Base-by-base conservation (phyloP, 116 monocot genomes). In the Trichopus zeylanicus region DNA sequence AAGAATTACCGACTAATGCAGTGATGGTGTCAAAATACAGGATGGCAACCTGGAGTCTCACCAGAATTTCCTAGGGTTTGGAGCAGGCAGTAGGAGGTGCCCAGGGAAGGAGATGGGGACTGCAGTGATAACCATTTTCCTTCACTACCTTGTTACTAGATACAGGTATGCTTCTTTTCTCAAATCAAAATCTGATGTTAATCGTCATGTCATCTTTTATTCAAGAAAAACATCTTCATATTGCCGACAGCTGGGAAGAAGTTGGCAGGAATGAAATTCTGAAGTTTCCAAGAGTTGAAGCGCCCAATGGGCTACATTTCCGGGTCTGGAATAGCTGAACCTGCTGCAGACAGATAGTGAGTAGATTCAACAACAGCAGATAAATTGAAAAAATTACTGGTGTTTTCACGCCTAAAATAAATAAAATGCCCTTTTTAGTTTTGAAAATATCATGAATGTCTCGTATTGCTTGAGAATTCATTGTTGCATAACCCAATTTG, bases 221-320 rank as follows among this genome's bases (percentile, higher is more conserved):
- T 12, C 11, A 20, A 35, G 48, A 26, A 6, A n/a, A n/a, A n/a
- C n/a, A 48, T 63, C 3, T 20, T 59, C 26, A 28, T 10, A 56
- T 33, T 66, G 49, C 70, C n/a, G n/a, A n/a, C n/a, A 97, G 95
- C 73, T 97, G 91, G 84, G 78, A 87, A 67, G 91, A 90, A 69
- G 77, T 81, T 59, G 91, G 87, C 33, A 63, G 58, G 9, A 75
- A 78, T 42, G 65, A 47, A 22, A 70, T 97, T 56, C 37, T 79
- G 47, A 79, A 83, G 67, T 97, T 97, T 70, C 91, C 95, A 10
- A 81, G 91, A 87, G 84, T 97, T 13, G 71, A 90, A 77, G 95
- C 95, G 31, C 84, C 91, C 2, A 74, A 90, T 48, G 95, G 95
- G 26, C 54, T 90, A 7, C 79, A 75, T 16, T 75, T 90, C 37